Base-by-base conservation (phyloP, 192 early-diverging fungal species). In the Linnemannia exigua region DNA sequence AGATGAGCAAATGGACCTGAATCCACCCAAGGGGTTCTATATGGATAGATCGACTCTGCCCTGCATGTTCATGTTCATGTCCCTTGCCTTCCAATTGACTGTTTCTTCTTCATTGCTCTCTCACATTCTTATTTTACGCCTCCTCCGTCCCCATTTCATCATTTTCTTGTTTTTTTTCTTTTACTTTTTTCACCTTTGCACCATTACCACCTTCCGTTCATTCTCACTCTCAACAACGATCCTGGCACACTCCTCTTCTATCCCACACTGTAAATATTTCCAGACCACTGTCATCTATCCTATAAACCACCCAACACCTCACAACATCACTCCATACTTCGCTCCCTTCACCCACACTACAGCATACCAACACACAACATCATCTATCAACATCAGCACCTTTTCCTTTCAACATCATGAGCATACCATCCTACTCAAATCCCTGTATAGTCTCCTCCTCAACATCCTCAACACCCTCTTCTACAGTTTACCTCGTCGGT, bases 341-440 rank as follows among this genome's bases (percentile, higher is more conserved):
- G 17, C 25, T 31, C 28, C 12, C 11, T 3, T 22, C 6, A n/a
- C n/a, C 20, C 9, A 0, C 1, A 3, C 25, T 25, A 31, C 58
- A 28, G 3, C 25, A 63, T 25, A 31, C 25, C 22, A 14, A 61
- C 41, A 3, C 41, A 9, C 41, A 44, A 9, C 41, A 44, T 44
- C 41, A 44, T 44, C 41, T 9, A 3, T 44, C 41, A 44, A 9
- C n/a, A 44, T 44, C n/a, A n/a, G n/a, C n/a, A n/a, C n/a, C n/a
- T n/a, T n/a, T n/a, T n/a, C n/a, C n/a, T n/a, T n/a, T n/a, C 52
- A 54, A 31, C 28, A 63, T 22, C 58, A 63, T 63, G 58, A 63
- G 28, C 28, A 63, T 63, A 63, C 58, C 58, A 63, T 15, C 58
- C 12, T 63, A 63, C 25, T 63, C 58, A 31, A 63, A 63, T 25